Base-by-base conservation (phyloP, 2,329 filamentous ascomycete genomes). In the Sclerotinia minor region DNA sequence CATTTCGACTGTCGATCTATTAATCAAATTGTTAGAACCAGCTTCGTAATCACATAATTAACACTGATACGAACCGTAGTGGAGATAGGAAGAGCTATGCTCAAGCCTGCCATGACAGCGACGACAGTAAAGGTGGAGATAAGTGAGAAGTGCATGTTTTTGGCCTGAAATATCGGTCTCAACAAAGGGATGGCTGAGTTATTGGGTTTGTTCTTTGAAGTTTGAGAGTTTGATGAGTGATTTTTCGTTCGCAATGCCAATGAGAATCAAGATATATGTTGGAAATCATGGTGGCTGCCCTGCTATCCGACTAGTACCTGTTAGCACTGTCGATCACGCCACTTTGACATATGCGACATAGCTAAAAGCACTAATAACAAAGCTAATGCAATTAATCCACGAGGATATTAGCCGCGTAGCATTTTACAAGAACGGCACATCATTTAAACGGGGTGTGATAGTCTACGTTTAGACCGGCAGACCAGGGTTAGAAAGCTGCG, bases 1-100 rank as follows among this genome's bases (percentile, higher is more conserved):
- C 55, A 59, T 38, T 41, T 29, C 32, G 49, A 15, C 17, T 5
- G n/a, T 21, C 7, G 47, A 53, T 5, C 32, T 82, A 64, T 79
- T 78, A 72, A 76, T 78, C 15, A 78, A 74, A 3, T n/a, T 65
- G 61, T 55, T 70, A 49, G 29, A 68, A 32, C 32, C 24, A 17
- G 63, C 6, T 44, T 6, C 19, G 5, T 9, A 9, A 59, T 49
- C 21, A 9, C 32, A 15, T 4, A 29, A 41, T 64, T 1, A 21
- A 17, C 19, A 29, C 9, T 29, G 19, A 41, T 52, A 41, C 47
- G 24, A 41, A 53, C 60, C 5, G 19, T 38, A 13, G 26, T 17
- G 57, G 44, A 8, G 29, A 38, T 15, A 24, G 45, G 47, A 32
- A 64, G 32, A 44, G 60, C 47, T 44, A 44, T 44, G 49, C 60